Evolutionary conservation across 352 stramenopile species (phyloP).

Genomic region (Blastocystis sp.): DNA sequence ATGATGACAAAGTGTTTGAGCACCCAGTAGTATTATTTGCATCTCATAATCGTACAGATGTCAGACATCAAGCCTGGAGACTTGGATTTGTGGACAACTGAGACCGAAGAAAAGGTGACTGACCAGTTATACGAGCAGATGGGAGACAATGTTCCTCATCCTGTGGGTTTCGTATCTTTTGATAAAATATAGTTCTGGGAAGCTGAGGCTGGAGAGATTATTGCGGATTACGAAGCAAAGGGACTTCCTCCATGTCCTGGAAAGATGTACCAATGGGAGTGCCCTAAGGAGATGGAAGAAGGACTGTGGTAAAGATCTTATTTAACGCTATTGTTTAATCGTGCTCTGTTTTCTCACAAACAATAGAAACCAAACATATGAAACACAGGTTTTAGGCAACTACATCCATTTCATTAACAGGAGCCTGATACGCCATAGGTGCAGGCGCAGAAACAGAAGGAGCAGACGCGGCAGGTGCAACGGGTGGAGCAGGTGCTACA

Average conservation of each 20-base stretch:
- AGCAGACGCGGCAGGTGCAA: no score
- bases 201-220: constrained; percentile 20
- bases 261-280: constrained; percentile 59
- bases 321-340: constrained; percentile 11
- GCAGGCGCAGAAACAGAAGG: no score
- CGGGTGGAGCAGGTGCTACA: neutral
- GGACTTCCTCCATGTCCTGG: constrained; percentile 51
- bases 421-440: no score
- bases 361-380: neutral
- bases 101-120: constrained; percentile 8
- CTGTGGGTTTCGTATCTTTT: neutral
- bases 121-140: constrained; percentile 6
- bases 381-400: no score
- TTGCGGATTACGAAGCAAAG: constrained; percentile 44
- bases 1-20: constrained; percentile 7
- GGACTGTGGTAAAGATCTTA: constrained; percentile 3
- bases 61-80: constrained; percentile 3
- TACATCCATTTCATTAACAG: no score
- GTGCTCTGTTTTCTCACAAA: neutral
- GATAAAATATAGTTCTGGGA: constrained; percentile 30
- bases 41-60: neutral
- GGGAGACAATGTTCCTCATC: neutral
- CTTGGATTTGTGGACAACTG: constrained; percentile 24
- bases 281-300: constrained; percentile 50
- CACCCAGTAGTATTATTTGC: neutral